These are phyloP conservation scores for Posidonia australis DNA, from an alignment of 106 monocot species.

Conservation along the genomic window DNA sequence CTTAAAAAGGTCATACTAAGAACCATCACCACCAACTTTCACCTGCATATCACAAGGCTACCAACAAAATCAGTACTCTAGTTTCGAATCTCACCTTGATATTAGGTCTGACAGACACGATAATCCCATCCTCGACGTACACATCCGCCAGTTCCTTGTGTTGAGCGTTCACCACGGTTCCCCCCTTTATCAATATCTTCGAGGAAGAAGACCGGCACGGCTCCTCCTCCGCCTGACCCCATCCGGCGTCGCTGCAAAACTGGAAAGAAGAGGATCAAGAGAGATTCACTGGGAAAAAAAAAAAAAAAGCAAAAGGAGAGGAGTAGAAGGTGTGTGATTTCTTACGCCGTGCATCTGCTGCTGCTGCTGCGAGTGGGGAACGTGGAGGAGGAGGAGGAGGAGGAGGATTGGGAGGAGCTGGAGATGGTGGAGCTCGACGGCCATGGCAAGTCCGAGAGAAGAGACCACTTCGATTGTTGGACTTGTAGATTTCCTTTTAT, in stretches of 20 bases:
- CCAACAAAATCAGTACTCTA: background rate
- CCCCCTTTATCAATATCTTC: constrained; percentile 82
- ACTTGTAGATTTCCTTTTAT: no score
- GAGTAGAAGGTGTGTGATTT: no score
- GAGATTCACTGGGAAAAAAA: background rate
- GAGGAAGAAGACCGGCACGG: constrained; percentile 9
- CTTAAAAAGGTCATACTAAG: background rate
- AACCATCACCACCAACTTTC: background rate
- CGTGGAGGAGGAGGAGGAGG: background rate
- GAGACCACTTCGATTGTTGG: no score
- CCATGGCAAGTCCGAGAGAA: no score
- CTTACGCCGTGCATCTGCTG: background rate
- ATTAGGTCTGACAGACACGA: constrained; percentile 59
- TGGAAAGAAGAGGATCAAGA: background rate
- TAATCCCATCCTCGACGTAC: constrained; percentile 74
- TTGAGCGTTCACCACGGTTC: constrained; percentile 96
- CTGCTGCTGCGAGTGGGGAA: background rate
- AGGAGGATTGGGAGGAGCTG: background rate
- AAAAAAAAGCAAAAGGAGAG: background rate
- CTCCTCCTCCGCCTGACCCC: constrained; percentile 9
- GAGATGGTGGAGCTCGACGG: no score
- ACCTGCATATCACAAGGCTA: background rate
- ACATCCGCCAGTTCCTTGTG: constrained; percentile 86
- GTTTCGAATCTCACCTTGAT: constrained; percentile 36
- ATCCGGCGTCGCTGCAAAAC: constrained; percentile 37